phyloP scores from a whole-genome alignment of 2,329 filamentous ascomycete genomes.

The Aspergillus ochraceoroseus region DNA sequence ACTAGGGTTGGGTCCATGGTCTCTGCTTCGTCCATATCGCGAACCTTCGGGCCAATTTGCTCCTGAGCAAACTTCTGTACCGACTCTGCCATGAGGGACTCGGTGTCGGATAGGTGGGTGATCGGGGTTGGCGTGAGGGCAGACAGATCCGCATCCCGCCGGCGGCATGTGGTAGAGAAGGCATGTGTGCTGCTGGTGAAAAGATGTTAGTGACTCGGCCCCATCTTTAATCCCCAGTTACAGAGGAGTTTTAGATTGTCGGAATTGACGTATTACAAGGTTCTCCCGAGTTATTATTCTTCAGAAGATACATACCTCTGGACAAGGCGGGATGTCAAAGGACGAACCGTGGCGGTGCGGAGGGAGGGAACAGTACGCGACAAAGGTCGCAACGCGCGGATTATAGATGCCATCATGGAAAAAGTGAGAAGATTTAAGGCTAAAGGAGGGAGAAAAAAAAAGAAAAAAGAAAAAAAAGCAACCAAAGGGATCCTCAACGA shows the following conservation, averaged over 20 bases:
- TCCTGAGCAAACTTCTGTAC: slow-evolving; percentile 89
- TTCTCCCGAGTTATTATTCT: neutral
- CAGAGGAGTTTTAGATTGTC: neutral
- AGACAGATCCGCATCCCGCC: slow-evolving; percentile 60
- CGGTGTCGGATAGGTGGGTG: slow-evolving; percentile 84
- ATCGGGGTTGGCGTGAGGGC: slow-evolving; percentile 87
- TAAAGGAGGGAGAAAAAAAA: neutral
- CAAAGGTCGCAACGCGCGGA: slow-evolving; percentile 45
- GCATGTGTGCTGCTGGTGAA: slow-evolving; percentile 43
- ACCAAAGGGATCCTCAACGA: neutral
- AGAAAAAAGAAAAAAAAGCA: neutral
- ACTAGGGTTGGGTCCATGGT: slow-evolving; percentile 83
- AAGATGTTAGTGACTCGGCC: neutral
- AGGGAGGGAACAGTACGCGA: slow-evolving; percentile 39
- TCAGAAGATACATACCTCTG: slow-evolving; percentile 37
- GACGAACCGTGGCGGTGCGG: slow-evolving; percentile 38
- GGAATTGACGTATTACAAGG: no score
- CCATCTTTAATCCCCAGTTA: neutral
- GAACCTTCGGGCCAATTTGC: slow-evolving; percentile 80
- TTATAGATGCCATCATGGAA: slow-evolving; percentile 46
- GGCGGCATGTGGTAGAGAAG: slow-evolving; percentile 57
- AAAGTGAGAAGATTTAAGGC: neutral
- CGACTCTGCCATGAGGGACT: slow-evolving; percentile 80
- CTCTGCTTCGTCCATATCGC: slow-evolving; percentile 97
- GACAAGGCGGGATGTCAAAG: slow-evolving; percentile 36